Percentiles rank a stretch among this genome's conserved stretches.
phyloP scores from a whole-genome alignment of 495 filamentous ascomycete species.

The Choiromyces venosus region DNA sequence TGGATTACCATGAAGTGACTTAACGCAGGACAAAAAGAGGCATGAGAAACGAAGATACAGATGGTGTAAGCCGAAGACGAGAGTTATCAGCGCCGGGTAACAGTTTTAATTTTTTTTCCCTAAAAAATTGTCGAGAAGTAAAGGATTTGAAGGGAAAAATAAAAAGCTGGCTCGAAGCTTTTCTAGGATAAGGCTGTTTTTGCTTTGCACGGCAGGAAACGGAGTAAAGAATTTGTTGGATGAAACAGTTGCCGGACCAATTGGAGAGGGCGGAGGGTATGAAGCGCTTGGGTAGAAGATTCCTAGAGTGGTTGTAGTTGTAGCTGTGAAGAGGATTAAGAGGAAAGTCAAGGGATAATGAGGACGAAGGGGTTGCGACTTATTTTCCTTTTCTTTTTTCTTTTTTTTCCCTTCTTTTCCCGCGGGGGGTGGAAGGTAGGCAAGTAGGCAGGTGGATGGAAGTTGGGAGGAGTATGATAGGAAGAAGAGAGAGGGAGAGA shows the following conservation, averaged over 20 bases:
- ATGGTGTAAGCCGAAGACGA: slow-evolving; percentile 21
- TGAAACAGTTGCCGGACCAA: not conserved
- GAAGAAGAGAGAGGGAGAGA: slow-evolving; percentile 39
- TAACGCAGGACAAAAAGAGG: slow-evolving; percentile 39
- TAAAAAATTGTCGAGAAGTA: not conserved
- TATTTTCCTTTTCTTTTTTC: slow-evolving; percentile 8
- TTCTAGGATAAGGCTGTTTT: not conserved
- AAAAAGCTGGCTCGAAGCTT: not conserved
- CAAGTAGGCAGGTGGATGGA: slow-evolving; percentile 16
- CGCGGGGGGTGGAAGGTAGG: not conserved
- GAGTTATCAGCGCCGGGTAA: slow-evolving; percentile 33
- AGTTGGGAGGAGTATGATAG: slow-evolving; percentile 24
- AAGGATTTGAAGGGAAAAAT: not conserved
- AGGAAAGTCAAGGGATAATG: slow-evolving; percentile 2
- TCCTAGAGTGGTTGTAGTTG: not conserved
- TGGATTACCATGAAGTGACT: slow-evolving; percentile 36
- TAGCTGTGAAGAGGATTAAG: not conserved
- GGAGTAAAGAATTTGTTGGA: slow-evolving; percentile 13
- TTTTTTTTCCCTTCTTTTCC: slow-evolving; percentile 6
- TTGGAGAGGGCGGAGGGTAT: not conserved
- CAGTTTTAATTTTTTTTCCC: slow-evolving; percentile 1
- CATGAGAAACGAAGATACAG: slow-evolving; percentile 33
- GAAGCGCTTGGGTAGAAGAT: not conserved
- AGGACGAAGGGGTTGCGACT: slow-evolving; percentile 3
- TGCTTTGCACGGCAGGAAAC: not conserved